These are phyloP conservation scores for Ophiognomonia clavigignenti-juglandacearum DNA, from an alignment of 2,329 filamentous ascomycete species.

Conservation along the genomic window DNA sequence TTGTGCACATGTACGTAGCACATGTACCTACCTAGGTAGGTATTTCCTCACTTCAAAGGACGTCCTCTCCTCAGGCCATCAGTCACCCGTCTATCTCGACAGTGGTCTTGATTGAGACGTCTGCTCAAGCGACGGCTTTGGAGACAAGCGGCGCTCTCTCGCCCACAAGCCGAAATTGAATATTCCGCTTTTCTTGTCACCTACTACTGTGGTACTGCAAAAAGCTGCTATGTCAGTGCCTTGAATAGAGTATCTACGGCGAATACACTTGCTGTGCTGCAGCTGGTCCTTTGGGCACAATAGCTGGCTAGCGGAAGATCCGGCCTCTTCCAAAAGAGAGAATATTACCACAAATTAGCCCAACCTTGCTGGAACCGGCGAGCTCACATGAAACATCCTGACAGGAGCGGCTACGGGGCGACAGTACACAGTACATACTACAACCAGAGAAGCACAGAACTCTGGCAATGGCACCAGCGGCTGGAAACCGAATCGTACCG, in stretches of 20 bases:
- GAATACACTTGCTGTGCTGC: no score
- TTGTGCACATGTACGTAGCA: not conserved
- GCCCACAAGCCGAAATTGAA: slow-evolving; percentile 4
- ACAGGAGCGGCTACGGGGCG: not conserved
- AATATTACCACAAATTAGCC: not conserved
- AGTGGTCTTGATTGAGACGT: slow-evolving; percentile 8
- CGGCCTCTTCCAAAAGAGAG: not conserved
- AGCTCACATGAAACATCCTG: slow-evolving; percentile 1
- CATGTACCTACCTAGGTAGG: not conserved
- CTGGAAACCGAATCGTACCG: no score
- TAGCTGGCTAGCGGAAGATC: not conserved
- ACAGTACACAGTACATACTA: no score
- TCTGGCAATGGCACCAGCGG: no score
- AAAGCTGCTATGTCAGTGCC: no score
- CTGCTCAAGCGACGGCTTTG: slow-evolving; percentile 1
- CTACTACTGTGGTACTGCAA: no score
- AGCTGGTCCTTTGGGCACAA: no score
- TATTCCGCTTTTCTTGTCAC: no score
- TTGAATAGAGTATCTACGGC: no score
- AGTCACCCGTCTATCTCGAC: no score
- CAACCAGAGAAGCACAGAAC: not conserved
- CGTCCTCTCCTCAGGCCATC: not conserved
- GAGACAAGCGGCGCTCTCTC: slow-evolving; percentile 5
- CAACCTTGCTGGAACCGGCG: not conserved
- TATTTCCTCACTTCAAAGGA: not conserved